Percentiles rank a stretch among this genome's conserved stretches.
Evolutionary conservation across 371 early-diverging fungal species (phyloP).

Genomic region (Mucor irregularis): DNA sequence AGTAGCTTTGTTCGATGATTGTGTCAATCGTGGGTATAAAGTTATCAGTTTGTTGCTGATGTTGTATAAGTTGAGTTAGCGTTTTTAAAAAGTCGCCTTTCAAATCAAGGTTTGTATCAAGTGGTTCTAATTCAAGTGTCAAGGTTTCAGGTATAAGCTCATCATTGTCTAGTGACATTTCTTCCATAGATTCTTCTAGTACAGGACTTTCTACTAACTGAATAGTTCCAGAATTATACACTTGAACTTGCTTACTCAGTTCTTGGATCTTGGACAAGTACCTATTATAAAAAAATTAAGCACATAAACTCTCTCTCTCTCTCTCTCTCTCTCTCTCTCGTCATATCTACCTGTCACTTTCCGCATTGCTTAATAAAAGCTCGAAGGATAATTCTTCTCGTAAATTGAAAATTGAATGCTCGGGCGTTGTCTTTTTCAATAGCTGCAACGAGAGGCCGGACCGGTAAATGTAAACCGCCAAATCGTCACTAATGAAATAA

Average conservation of each 20-base stretch:
- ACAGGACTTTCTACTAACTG: background rate
- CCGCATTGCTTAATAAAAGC: background rate
- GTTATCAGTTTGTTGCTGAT: conserved; percentile 9
- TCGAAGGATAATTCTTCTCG: background rate
- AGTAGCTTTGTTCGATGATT: conserved; percentile 33
- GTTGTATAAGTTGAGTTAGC: background rate
- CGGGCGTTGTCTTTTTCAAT: conserved; percentile 23
- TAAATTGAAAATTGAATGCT: conserved; percentile 31
- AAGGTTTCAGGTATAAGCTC: background rate
- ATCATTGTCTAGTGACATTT: background rate
- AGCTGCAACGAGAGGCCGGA: conserved; percentile 34
- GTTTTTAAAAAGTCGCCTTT: conserved; percentile 15
- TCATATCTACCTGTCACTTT: conserved; percentile 18
- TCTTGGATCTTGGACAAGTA: background rate
- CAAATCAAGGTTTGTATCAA: background rate
- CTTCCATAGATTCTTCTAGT: background rate
- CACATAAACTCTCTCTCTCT: too few species aligned
- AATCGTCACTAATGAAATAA: conserved; percentile 22
- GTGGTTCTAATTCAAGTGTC: too few species aligned
- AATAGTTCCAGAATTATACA: background rate
- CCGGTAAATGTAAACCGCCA: conserved; percentile 29
- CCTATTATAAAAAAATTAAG: background rate
- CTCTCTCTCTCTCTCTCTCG: too few species aligned
- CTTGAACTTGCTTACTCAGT: background rate
- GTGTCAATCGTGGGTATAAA: conserved; percentile 39